phyloP scores from a whole-genome alignment of 257 asterid species.

The Galeopsis tetrahit region DNA sequence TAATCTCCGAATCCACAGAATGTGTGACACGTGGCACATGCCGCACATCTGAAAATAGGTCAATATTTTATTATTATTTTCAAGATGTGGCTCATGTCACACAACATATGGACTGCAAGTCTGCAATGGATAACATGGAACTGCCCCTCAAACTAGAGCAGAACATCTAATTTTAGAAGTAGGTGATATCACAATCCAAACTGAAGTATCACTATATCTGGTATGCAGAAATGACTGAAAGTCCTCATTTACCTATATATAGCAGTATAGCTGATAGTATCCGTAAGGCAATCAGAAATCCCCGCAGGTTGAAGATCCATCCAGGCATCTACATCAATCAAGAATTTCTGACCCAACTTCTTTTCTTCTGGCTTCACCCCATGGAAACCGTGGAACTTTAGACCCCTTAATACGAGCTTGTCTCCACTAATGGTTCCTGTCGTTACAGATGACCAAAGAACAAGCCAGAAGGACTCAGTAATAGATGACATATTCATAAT shows the following conservation, averaged over 20 bases:
- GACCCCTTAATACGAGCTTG: conserved; percentile 87
- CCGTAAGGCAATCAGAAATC: conserved; percentile 64
- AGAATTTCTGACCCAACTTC: conserved; percentile 83
- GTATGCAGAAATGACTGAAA: background rate
- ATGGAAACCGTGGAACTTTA: conserved; percentile 90
- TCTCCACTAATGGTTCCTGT: conserved; percentile 57
- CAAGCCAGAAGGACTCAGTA: background rate
- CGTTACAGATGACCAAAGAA: conserved; percentile 26
- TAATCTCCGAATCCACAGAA: background rate
- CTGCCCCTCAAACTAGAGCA: background rate
- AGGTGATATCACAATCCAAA: conserved; percentile 19
- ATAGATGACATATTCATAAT: background rate
- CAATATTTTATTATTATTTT: too few species aligned
- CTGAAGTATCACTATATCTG: background rate
- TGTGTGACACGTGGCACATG: background rate
- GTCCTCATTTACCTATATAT: conserved; percentile 61
- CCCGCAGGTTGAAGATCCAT: conserved; percentile 86
- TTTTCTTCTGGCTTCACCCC: conserved; percentile 90
- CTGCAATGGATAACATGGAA: too few species aligned
- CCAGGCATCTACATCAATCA: conserved; percentile 92
- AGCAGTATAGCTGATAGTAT: conserved; percentile 82
- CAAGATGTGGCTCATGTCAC: background rate
- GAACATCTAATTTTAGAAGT: background rate
- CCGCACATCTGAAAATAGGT: background rate
- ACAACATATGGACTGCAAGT: too few species aligned